Evolutionary conservation across 768 basidiomycete species (phyloP).

Genomic region (Mycena polygramma): DNA sequence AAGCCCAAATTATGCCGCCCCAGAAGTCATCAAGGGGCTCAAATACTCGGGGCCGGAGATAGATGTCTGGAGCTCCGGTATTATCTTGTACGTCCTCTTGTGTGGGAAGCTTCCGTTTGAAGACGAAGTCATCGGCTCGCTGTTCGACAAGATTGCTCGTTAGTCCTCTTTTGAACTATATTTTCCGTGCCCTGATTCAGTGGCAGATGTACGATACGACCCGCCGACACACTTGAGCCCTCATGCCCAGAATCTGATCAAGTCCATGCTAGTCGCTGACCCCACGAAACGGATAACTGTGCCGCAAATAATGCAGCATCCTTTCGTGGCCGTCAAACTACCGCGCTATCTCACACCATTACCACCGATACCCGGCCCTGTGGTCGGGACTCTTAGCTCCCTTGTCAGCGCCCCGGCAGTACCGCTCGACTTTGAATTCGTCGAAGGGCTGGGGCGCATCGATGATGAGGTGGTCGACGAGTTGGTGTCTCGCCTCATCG

Average conservation of each 20-base stretch:
- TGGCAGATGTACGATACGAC: constrained; percentile 85
- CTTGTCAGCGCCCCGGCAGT: constrained; percentile 77
- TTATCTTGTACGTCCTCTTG: constrained; percentile 99
- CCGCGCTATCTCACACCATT: constrained; percentile 89
- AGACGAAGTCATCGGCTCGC: constrained; percentile 92
- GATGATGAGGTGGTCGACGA: constrained; percentile 94
- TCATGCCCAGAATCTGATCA: constrained; percentile 85
- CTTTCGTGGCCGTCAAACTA: constrained; percentile 90
- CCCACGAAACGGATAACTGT: constrained; percentile 96
- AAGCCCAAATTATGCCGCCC: constrained; percentile 98
- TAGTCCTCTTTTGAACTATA: constrained; percentile 44
- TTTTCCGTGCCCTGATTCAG: constrained; percentile 27
- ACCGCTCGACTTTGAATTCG: constrained; percentile 83
- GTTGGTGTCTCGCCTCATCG: constrained; percentile 76
- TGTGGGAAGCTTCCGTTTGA: constrained; percentile 97
- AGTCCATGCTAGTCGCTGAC: constrained; percentile 92
- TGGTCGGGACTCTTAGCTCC: constrained; percentile 79
- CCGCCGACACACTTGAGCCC: constrained; percentile 84
- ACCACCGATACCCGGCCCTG: constrained; percentile 81
- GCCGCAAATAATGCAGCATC: constrained; percentile 89
- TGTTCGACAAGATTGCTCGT: constrained; percentile 97
- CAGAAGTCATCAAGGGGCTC: constrained; percentile 96
- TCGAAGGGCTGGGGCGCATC: constrained; percentile 92
- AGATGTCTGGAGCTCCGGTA: constrained; percentile 98
- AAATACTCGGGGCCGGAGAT: constrained; percentile 98